phyloP scores from a whole-genome alignment of 768 basidiomycete genomes.

The Cystobasidium onofrii region DNA sequence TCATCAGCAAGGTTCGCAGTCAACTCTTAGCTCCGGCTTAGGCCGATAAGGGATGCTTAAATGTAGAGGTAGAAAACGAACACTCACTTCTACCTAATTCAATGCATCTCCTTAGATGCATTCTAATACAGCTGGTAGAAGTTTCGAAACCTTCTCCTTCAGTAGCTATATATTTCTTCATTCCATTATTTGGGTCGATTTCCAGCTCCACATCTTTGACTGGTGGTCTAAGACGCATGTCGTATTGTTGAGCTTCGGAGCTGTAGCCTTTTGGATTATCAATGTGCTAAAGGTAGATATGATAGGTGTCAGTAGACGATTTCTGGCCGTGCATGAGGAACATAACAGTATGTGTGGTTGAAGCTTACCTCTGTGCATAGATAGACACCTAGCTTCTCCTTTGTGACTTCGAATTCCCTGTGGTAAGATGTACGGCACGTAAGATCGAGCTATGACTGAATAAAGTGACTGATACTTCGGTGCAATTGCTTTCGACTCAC shows the following conservation, averaged over 20 bases:
- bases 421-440: not conserved
- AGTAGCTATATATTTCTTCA: conserved; percentile 89
- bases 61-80: not conserved
- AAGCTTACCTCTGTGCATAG: conserved; percentile 42
- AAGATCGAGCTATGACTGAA: no score
- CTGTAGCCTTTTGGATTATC: conserved; percentile 29
- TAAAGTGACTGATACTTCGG: no score
- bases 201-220: conserved; percentile 77
- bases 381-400: conserved; percentile 49
- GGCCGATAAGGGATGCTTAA: no score
- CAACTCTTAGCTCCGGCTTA: no score
- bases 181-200: conserved; percentile 72
- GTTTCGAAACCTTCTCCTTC: conserved; percentile 73
- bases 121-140: conserved; percentile 65
- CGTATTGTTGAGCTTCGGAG: conserved; percentile 43
- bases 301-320: not conserved
- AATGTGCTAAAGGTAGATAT: conserved; percentile 7
- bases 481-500: conserved; percentile 48
- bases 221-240: conserved; percentile 73
- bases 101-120: conserved; percentile 68
- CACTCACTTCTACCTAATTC: conserved; percentile 58
- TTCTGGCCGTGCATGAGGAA: not conserved
- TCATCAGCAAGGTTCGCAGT: not conserved
- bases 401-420: conserved; percentile 52
- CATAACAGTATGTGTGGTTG: conserved; percentile 38